These are phyloP conservation scores for Lichtheimia hyalospora DNA, from an alignment of 371 early-diverging fungal genomes.

Conservation along the genomic window DNA sequence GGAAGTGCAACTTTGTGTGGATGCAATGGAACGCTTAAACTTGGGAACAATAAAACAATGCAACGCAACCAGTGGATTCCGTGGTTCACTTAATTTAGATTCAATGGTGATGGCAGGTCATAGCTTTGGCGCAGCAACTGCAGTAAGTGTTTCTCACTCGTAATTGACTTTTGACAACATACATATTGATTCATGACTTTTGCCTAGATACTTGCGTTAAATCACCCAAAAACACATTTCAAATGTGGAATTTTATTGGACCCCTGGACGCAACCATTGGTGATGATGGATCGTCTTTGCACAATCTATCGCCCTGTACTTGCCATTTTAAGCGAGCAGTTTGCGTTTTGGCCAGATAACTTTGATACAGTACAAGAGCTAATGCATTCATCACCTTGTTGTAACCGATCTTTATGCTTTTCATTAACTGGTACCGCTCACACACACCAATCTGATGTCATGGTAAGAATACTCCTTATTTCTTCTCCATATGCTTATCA, in stretches of 20 bases:
- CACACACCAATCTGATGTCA: neutral
- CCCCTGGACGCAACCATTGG: conserved; percentile 42
- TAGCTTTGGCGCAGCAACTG: conserved; percentile 62
- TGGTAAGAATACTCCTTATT: neutral
- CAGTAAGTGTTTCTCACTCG: conserved; percentile 10
- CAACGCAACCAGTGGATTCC: conserved; percentile 13
- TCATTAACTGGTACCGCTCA: neutral
- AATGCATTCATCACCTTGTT: conserved; percentile 8
- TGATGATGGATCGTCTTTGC: conserved; percentile 16
- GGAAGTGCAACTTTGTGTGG: conserved; percentile 33
- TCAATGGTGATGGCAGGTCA: conserved; percentile 54
- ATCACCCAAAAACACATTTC: conserved; percentile 21
- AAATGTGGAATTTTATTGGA: conserved; percentile 43
- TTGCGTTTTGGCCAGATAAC: conserved; percentile 32
- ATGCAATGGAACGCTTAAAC: conserved; percentile 18
- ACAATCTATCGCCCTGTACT: conserved; percentile 34
- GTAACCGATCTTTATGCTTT: conserved; percentile 8
- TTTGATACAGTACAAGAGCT: conserved; percentile 26
- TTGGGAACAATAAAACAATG: neutral
- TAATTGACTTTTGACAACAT: neutral
- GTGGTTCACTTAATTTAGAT: conserved; percentile 40
- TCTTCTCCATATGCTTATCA: too few relatives aligned
- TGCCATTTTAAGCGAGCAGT: conserved; percentile 35
- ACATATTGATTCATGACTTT: neutral
- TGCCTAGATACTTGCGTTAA: conserved; percentile 17